Evolutionary conservation across 805 yeast species (phyloP).

Genomic region (Kodamaea nitidulidarum): DNA sequence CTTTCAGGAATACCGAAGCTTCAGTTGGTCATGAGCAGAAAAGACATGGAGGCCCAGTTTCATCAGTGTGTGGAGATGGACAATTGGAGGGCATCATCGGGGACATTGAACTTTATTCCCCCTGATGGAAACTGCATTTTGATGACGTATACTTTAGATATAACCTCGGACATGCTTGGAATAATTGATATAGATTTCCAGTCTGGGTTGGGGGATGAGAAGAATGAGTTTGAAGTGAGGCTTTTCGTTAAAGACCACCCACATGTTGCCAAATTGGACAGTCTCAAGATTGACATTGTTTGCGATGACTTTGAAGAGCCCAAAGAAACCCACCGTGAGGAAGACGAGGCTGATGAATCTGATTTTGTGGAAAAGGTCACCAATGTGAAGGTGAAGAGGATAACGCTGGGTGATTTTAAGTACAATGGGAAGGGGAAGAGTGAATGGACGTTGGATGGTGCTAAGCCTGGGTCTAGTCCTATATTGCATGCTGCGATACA

Average conservation of each 20-base stretch:
- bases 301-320: constrained; percentile 12
- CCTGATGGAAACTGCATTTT: constrained; percentile 77
- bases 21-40: constrained; percentile 46
- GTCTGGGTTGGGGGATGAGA: constrained; percentile 48
- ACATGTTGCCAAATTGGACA: constrained; percentile 32
- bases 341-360: constrained; percentile 4
- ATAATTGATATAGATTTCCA: constrained; percentile 52
- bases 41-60: constrained; percentile 55
- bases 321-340: background rate
- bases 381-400: constrained; percentile 52
- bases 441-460: constrained; percentile 62
- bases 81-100: constrained; percentile 47
- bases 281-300: constrained; percentile 25
- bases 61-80: constrained; percentile 64
- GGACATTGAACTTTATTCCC: constrained; percentile 66
- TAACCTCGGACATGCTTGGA: constrained; percentile 41
- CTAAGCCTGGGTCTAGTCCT: constrained; percentile 64
- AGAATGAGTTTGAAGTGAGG: constrained; percentile 61
- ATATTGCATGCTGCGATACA: constrained; percentile 57
- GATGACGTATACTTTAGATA: constrained; percentile 60
- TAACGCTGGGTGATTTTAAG: constrained; percentile 75
- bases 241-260: constrained; percentile 38
- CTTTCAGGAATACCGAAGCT: constrained; percentile 78
- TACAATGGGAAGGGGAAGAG: constrained; percentile 48
- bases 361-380: constrained; percentile 24